Evolutionary conservation across 2,329 filamentous ascomycete species (phyloP).

Genomic region (Fusarium clavum): DNA sequence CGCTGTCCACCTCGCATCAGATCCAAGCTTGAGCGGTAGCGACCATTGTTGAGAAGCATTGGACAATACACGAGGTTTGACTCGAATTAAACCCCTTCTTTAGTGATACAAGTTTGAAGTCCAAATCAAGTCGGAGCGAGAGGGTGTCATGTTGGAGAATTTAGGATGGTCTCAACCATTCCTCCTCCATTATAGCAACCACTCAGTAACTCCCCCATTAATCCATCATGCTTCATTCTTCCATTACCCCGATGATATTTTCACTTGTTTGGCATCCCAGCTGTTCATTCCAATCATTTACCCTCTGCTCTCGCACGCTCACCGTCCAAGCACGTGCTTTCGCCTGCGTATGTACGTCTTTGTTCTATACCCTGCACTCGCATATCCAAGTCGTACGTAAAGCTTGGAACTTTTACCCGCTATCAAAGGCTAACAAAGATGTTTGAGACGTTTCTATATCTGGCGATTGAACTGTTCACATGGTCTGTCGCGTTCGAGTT

Average conservation of each 20-base stretch:
- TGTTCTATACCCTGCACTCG: not conserved
- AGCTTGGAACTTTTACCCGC: not conserved
- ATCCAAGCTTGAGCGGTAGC: no score
- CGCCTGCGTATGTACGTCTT: not conserved
- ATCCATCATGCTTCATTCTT: not conserved
- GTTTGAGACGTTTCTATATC: not conserved
- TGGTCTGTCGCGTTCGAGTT: not conserved
- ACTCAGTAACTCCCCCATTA: not conserved
- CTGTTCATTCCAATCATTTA: not conserved
- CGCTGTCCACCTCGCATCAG: no score
- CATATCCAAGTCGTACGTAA: not conserved
- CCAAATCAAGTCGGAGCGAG: no score
- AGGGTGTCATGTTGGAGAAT: no score
- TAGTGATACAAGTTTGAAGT: no score
- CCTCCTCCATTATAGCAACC: no score
- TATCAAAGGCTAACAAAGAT: not conserved
- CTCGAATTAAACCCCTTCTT: no score
- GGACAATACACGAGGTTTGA: not conserved
- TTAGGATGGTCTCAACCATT: no score
- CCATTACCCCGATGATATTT: accelerated
- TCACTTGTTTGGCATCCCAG: accelerated
- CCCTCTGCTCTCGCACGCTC: not conserved
- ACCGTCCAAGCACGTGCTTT: not conserved
- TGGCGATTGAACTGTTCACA: accelerated
- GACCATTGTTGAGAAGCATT: not conserved